Evolutionary conservation across 495 filamentous ascomycete genomes (phyloP), one percentile per base, ranked within the genome.

Genomic region (Hyaloscypha variabilis): DNA sequence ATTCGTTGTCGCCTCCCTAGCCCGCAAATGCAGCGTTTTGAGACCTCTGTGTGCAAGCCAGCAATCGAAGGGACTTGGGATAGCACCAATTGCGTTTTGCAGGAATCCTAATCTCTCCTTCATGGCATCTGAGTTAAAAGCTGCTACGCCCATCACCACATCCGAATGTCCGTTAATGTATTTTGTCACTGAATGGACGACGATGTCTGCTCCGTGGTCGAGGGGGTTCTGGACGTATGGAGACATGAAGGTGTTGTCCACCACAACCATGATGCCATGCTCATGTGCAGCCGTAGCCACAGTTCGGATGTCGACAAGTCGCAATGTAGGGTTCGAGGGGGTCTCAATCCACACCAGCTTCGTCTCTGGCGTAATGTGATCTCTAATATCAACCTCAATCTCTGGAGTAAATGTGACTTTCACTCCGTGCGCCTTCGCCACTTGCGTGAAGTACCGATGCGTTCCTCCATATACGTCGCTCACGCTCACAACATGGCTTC

Each of bases 181-280:
- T 77, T 99, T 99, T 8, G 95, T 99, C n/a, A 99, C 95, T 46
- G 90, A 94, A 82, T 99, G 95, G n/a, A 98, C 88, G 51, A 98
- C 95, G 54, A 99, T 93, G 73, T 99, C 96, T 39, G 95, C 95
- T 70, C 95, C 95, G 77, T 96, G 92, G 70, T 93, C 87, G 28
- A 99, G 83, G 2, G 95, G 95, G 76, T 97, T 98, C 77, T 99
- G 95, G 26, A 98, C 83, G 74, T 98, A 99, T 28, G 95, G 95
- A 66, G 87, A 91, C 71, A 99, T 79, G 81, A 99, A 99, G 2
- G 95, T 99, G 81, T 99, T 99, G 78, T 99, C 95, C 2, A 99
- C 95, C 6, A 99, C 96, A 11, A 99, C 95, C 69, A 91, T 79
- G 65, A 99, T 92, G 56, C 93, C 93, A 74, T 92, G 90, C 65